A percentile compares a stretch with the other conserved stretches of the same genome.
Conservation (phyloP, 2,329 filamentous ascomycete genomes). For the Colletotrichum costaricense region DNA sequence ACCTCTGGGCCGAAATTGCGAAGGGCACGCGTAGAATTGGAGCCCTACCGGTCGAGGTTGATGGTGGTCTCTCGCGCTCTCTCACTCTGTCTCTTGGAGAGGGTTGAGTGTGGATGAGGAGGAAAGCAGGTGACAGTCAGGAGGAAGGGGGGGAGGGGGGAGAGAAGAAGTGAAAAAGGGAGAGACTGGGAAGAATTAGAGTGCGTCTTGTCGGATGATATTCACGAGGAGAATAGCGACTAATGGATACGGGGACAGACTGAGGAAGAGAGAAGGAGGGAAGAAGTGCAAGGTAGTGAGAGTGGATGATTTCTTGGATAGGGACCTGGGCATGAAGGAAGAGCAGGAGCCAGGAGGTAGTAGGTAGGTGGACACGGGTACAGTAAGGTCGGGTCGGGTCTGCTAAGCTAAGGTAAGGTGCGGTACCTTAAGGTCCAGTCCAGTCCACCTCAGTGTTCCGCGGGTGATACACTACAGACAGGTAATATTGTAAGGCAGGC, state of each 20-base stretch:
- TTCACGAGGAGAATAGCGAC: constrained; percentile 28
- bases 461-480: background rate
- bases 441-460: background rate
- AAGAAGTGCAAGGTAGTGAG: constrained; percentile 38
- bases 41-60: constrained; percentile 26
- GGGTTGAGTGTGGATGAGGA: background rate
- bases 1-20: constrained; percentile 26
- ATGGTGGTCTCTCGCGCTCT: constrained; percentile 23
- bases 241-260: constrained; percentile 29
- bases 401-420: background rate
- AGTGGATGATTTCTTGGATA: constrained; percentile 27
- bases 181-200: constrained; percentile 33
- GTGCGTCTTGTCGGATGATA: constrained; percentile 37
- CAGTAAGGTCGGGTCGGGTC: background rate
- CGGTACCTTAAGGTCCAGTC: background rate
- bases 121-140: constrained; percentile 37
- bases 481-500: background rate
- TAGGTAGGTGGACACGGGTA: constrained; percentile 28
- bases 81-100: constrained; percentile 1
- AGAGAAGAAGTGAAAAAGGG: constrained; percentile 31
- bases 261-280: constrained; percentile 18
- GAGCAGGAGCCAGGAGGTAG: constrained; percentile 2
- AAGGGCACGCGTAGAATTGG: constrained; percentile 16
- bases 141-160: constrained; percentile 33
- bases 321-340: constrained; percentile 23